Base-by-base conservation (phyloP, 2,329 filamentous ascomycete genomes). In the Albophoma yamanashiensis region DNA sequence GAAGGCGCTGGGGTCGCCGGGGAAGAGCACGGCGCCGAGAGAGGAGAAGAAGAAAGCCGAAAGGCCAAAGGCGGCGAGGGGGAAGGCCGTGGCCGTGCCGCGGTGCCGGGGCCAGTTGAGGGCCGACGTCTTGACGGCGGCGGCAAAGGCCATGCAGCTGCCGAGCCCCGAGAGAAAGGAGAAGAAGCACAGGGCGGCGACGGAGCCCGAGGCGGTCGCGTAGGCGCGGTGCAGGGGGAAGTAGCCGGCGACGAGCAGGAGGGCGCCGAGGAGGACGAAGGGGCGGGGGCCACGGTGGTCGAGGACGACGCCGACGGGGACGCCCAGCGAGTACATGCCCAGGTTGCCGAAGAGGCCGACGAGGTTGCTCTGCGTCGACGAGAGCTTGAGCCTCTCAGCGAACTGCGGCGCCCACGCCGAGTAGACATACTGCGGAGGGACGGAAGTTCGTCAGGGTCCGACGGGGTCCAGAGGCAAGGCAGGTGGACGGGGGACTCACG, bases 371-470 rank as follows among this genome's bases (percentile, higher is more conserved):
- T 97, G 82, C 3, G 93, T 97, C n/a, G 94, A 89, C 17, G 92
- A 92, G 62, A 97, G 84, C 71, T 89, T 86, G 67, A 99, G 80
- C 67, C 84, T 87, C 69, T 95, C 87, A 57, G 92, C 92, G 71
- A 97, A 97, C 75, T 97, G 92, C 25, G 94, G 94, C 17, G 91
- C 92, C 92, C 94, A 99, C 75, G 93, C 93, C 59, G 92, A 97
- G 76, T 97, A 99, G 70, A 92, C 93, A 84, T 99, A 97, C 91
- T 97, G 57, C 39, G 55, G 58, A 56, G 60, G n/a, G 27, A 5
- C 27, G 27, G n/a, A n/a, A n/a, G n/a, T n/a, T n/a, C 27, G 27
- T 31, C 27, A 31, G 5, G 27, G 27, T 31, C 27, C 3, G 27
- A 3, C 27, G 27, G 27, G 27, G 27, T n/a, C 27, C 27, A 31